Conservation (phyloP, 23 red algal species). For the Chondrus crispus region DNA sequence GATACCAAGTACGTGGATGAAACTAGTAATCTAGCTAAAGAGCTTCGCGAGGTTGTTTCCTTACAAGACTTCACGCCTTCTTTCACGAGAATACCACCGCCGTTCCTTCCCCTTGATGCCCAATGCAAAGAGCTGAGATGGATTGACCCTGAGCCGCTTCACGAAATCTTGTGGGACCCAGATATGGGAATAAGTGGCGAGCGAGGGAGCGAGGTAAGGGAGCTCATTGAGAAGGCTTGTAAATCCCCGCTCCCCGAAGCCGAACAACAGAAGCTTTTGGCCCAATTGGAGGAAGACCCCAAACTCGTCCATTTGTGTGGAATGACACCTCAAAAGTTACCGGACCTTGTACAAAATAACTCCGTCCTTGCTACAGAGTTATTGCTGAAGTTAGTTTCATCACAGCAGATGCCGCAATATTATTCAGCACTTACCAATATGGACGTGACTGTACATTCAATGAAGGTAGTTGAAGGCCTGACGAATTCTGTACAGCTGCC, state of each 20-base stretch:
- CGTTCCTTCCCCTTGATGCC: conserved; percentile 65
- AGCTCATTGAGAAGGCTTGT: conserved; percentile 74
- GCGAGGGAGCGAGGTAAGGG: conserved; percentile 60
- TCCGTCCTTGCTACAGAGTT: conserved; percentile 71
- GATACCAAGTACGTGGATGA: conserved; percentile 4
- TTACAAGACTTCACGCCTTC: conserved; percentile 54
- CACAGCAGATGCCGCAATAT: conserved; percentile 68
- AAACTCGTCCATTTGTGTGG: conserved; percentile 75
- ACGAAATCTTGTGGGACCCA: conserved; percentile 83
- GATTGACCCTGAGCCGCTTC: conserved; percentile 79
- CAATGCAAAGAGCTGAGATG: conserved; percentile 63
- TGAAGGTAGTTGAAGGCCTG: conserved; percentile 82
- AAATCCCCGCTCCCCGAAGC: conserved; percentile 56
- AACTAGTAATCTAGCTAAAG: conserved; percentile 5
- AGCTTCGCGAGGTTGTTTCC: conserved; percentile 35
- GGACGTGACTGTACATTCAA: conserved; percentile 87
- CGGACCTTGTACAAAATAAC: conserved; percentile 89
- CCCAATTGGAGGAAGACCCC: conserved; percentile 58
- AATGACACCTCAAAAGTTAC: conserved; percentile 78
- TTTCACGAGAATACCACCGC: conserved; percentile 76
- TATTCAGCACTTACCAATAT: conserved; percentile 74
- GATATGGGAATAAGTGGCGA: conserved; percentile 54
- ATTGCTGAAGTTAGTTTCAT: conserved; percentile 66
- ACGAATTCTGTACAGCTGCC: conserved; percentile 78
- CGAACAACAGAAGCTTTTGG: conserved; percentile 34